A percentile compares a stretch with the other conserved stretches of the same genome.
phyloP scores from a whole-genome alignment of 495 filamentous ascomycete species.

The Chaetomium tenue region DNA sequence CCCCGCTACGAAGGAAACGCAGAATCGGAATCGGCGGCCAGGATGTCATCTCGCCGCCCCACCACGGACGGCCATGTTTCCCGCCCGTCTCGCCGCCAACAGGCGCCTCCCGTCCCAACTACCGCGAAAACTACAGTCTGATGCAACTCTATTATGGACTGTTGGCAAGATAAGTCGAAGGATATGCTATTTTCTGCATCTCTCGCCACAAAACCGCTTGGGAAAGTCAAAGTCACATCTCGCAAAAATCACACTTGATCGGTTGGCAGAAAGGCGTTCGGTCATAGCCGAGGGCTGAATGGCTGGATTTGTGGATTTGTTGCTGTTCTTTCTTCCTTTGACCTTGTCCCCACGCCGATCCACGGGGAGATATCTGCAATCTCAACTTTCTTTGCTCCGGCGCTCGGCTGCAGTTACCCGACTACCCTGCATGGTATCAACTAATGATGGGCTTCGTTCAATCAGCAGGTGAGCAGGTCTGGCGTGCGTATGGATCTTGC shows the following conservation, averaged over 20 bases:
- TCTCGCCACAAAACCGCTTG: neutral
- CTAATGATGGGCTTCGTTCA: neutral
- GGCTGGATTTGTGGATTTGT: too few relatives aligned
- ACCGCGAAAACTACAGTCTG: neutral
- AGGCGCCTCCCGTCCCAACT: neutral
- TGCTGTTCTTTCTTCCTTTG: neutral
- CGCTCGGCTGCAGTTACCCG: constrained; percentile 8
- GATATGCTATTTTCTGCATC: neutral
- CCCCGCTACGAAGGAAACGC: neutral
- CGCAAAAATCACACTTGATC: neutral
- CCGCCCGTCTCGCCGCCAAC: neutral
- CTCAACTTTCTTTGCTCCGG: neutral
- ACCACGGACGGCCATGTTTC: neutral
- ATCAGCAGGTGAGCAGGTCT: neutral
- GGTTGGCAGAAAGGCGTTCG: neutral
- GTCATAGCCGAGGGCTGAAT: neutral
- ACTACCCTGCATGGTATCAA: neutral
- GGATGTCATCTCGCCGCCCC: neutral
- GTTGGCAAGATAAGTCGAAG: neutral
- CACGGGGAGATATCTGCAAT: neutral
- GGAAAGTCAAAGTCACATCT: neutral
- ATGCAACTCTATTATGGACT: neutral
- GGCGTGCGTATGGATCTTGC: neutral
- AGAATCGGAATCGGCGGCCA: neutral
- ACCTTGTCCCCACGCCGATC: neutral